phyloP scores from a whole-genome alignment of 306 rosid genomes.

The Lathyrus tuberosus region DNA sequence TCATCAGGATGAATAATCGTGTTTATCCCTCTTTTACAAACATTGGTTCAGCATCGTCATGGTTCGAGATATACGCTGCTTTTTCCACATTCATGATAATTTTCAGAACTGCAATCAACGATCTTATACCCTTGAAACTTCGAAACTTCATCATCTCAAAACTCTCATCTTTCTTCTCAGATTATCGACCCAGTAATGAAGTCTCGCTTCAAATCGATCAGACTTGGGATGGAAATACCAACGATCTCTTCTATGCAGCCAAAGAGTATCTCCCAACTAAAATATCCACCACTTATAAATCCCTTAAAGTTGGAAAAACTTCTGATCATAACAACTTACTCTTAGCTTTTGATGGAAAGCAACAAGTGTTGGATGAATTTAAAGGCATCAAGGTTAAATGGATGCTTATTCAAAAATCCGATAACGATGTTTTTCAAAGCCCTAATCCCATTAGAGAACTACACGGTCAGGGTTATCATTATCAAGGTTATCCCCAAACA shows the following conservation, averaged over 20 bases:
- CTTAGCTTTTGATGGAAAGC: conserved; percentile 24
- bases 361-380: conserved; percentile 40
- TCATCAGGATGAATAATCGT: background rate
- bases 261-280: conserved; percentile 12
- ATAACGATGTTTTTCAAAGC: background rate
- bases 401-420: conserved; percentile 2
- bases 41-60: conserved; percentile 41
- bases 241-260: conserved; percentile 2
- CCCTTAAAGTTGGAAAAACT: conserved; percentile 22
- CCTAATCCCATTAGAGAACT: background rate
- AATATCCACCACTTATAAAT: conserved; percentile 2
- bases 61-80: conserved; percentile 49
- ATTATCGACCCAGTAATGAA: background rate
- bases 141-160: conserved; percentile 18
- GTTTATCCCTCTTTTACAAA: conserved; percentile 2
- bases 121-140: conserved; percentile 34
- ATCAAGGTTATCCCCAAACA: background rate
- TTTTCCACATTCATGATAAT: conserved; percentile 48
- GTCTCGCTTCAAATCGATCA: conserved; percentile 34
- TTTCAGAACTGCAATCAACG: conserved; percentile 41
- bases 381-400: conserved; percentile 37
- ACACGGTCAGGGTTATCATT: no score
- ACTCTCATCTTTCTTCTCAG: conserved; percentile 9
- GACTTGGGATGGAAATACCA: background rate
- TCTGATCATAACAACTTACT: background rate